Percentiles rank a stretch among this genome's conserved stretches.
phyloP scores from a whole-genome alignment of 2,329 filamentous ascomycete species.

The Verruconis gallopava region DNA sequence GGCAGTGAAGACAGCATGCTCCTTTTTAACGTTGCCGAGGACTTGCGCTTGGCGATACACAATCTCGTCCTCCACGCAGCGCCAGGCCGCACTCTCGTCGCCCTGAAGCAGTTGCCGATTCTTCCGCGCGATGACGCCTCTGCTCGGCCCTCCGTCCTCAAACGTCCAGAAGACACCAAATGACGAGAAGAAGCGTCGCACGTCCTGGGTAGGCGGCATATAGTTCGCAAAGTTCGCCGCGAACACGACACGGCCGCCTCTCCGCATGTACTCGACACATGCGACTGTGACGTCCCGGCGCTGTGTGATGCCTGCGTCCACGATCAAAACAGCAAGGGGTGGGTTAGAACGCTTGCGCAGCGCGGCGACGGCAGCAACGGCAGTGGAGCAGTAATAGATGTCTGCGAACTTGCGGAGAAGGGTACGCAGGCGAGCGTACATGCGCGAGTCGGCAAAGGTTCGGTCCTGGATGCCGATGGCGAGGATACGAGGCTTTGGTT shows the following conservation, averaged over 20 bases:
- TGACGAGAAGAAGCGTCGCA: neutral
- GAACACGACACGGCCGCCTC: neutral
- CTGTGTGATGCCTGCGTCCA: neutral
- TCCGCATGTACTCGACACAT: neutral
- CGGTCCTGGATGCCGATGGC: neutral
- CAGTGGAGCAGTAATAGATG: no score
- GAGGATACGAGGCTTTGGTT: neutral
- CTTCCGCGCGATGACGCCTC: no score
- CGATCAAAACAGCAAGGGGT: neutral
- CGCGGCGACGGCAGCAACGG: no score
- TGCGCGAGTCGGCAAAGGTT: neutral
- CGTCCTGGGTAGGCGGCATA: neutral
- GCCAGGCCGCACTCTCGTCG: neutral
- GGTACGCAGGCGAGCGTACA: neutral
- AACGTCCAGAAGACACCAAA: neutral
- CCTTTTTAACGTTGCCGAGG: neutral
- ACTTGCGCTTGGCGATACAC: neutral
- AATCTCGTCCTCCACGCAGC: neutral
- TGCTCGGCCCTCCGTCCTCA: no score
- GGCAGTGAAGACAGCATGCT: neutral
- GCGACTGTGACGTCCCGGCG: neutral
- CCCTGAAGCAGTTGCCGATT: neutral
- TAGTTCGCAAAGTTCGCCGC: neutral
- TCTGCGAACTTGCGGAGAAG: neutral
- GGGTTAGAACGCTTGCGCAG: neutral